These are phyloP conservation scores for Triticum urartu DNA, from an alignment of 176 grass and related monocot genomes.

Conservation along the genomic window DNA sequence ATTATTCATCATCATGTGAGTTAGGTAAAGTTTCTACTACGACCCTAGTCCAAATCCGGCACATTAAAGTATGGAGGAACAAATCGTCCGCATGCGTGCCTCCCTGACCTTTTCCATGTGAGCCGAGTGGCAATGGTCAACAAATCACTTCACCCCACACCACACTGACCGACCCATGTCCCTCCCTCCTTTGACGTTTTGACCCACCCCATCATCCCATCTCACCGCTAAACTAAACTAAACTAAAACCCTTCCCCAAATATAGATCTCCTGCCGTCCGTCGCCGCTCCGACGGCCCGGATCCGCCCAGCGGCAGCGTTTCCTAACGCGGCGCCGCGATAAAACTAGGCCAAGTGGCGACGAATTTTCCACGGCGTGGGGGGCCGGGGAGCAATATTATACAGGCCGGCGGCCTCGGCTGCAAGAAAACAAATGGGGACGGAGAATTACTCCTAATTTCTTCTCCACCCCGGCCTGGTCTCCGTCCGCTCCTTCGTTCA, in stretches of 20 bases:
- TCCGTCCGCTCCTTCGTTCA: constrained; percentile 23
- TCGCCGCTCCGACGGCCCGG: not conserved
- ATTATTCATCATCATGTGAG: not conserved
- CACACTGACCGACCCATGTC: constrained; percentile 38
- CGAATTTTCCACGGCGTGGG: constrained; percentile 1
- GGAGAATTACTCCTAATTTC: not conserved
- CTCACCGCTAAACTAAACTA: not conserved
- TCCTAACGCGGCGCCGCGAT: not conserved
- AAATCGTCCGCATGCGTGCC: constrained; percentile 20
- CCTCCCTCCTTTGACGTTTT: constrained; percentile 40
- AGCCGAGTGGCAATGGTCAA: constrained; percentile 32
- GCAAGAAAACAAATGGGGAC: not conserved
- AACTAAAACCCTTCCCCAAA: not conserved
- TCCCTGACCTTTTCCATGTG: constrained; percentile 35
- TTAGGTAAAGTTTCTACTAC: not conserved
- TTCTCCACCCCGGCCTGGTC: not conserved
- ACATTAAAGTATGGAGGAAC: constrained; percentile 26
- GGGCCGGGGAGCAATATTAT: constrained; percentile 24
- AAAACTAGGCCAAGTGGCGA: constrained; percentile 6
- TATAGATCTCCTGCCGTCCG: constrained; percentile 5
- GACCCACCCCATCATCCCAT: constrained; percentile 18
- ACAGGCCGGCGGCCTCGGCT: not conserved
- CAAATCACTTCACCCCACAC: not conserved
- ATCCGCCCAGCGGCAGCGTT: not conserved
- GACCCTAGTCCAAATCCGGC: constrained; percentile 9